Percentiles rank a stretch among this genome's conserved stretches.
phyloP scores from a whole-genome alignment of 2,329 filamentous ascomycete species.

The Diaporthe ampelina region DNA sequence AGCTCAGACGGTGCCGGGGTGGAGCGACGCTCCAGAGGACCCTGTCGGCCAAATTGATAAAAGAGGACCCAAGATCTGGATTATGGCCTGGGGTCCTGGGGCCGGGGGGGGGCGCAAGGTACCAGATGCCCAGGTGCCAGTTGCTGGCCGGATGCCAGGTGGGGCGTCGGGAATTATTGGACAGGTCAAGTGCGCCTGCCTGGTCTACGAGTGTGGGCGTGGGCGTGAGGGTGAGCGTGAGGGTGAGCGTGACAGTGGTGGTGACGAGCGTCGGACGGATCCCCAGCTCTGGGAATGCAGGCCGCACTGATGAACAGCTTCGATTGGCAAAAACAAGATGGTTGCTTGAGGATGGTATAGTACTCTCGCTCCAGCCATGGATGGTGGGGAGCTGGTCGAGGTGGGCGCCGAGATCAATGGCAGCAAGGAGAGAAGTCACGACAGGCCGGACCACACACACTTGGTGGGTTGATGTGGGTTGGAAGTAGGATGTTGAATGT shows the following conservation, averaged over 20 bases:
- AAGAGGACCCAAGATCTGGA: constrained; percentile 29
- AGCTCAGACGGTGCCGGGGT: constrained; percentile 29
- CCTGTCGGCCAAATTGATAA: constrained; percentile 34
- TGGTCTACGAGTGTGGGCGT: not conserved
- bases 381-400: not conserved
- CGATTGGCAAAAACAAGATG: constrained; percentile 13
- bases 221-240: not conserved
- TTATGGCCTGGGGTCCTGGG: constrained; percentile 25
- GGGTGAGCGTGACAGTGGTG: not conserved
- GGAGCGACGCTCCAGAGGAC: constrained; percentile 28
- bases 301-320: constrained; percentile 18
- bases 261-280: not conserved
- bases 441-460: constrained; percentile 1
- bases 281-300: not conserved
- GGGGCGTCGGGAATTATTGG: constrained; percentile 32
- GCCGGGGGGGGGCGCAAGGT: not conserved
- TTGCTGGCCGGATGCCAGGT: constrained; percentile 25
- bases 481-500: constrained; percentile 4
- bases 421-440: constrained; percentile 11
- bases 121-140: constrained; percentile 20
- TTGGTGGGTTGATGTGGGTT: constrained; percentile 23
- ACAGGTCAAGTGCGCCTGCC: not conserved
- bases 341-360: not conserved
- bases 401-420: constrained; percentile 26
- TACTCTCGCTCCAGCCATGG: constrained; percentile 23